A percentile compares a stretch with the other conserved stretches of the same genome.
phyloP scores from a whole-genome alignment of 2,329 filamentous ascomycete species.

The Myriosclerotinia duriaeana region DNA sequence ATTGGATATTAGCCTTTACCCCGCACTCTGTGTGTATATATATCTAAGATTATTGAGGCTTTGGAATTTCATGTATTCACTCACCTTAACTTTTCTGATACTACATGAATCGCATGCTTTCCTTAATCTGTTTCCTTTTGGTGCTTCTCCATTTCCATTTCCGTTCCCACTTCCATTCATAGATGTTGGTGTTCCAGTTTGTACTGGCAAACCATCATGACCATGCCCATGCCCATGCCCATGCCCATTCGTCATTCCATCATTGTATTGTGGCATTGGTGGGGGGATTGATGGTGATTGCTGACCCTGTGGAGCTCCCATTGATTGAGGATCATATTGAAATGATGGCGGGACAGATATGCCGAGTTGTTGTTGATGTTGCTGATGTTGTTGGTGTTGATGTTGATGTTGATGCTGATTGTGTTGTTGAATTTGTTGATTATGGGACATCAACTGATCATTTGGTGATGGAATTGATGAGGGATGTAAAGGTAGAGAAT shows the following conservation, averaged over 20 bases:
- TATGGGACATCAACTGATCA: conserved; percentile 20
- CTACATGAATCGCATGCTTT: conserved; percentile 55
- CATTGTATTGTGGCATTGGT: conserved; percentile 27
- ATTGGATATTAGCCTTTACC: conserved; percentile 24
- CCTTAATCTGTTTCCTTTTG: conserved; percentile 44
- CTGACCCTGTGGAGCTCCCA: conserved; percentile 25
- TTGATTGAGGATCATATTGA: conserved; percentile 25
- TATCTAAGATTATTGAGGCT: not conserved
- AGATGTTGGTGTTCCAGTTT: conserved; percentile 25
- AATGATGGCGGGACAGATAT: conserved; percentile 18
- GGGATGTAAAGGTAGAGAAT: conserved; percentile 20
- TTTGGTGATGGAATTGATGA: conserved; percentile 23
- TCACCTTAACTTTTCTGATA: conserved; percentile 53
- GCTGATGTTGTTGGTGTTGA: conserved; percentile 23
- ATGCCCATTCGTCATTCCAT: conserved; percentile 30
- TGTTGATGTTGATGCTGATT: conserved; percentile 21
- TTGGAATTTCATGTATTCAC: conserved; percentile 13
- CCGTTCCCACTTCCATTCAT: conserved; percentile 23
- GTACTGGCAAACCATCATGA: conserved; percentile 25
- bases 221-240: conserved; percentile 24
- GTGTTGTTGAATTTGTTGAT: conserved; percentile 24
- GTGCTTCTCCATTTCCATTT: conserved; percentile 29
- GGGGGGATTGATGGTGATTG: conserved; percentile 26
- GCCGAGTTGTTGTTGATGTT: conserved; percentile 24
- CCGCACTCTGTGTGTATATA: conserved; percentile 10